A percentile compares a stretch with the other conserved stretches of the same genome.
Evolutionary conservation across 805 yeast species (phyloP).

Genomic region (Danielozyma ontarioensis): DNA sequence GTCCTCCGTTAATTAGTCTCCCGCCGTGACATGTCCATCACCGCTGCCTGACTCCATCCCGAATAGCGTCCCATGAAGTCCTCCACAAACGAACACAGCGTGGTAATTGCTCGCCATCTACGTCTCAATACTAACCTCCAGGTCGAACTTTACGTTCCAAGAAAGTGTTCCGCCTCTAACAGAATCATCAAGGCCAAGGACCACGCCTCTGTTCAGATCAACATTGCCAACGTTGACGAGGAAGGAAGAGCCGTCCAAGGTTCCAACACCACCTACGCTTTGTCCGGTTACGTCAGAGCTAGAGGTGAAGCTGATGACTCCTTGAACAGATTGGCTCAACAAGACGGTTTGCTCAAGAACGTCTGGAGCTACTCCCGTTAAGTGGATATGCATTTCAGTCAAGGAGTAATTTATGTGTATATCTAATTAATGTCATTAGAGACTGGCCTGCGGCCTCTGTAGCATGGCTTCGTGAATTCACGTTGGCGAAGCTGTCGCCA

Average conservation of each 20-base stretch:
- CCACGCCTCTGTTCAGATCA: constrained; percentile 98
- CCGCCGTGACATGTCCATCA: no score
- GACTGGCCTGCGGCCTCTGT: no score
- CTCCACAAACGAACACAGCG: no score
- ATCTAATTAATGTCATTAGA: constrained; percentile 18
- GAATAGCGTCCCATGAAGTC: no score
- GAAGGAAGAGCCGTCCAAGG: constrained; percentile 93
- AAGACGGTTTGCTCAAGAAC: constrained; percentile 95
- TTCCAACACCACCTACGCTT: constrained; percentile 89
- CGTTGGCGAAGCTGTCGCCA: no score
- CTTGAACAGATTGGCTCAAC: constrained; percentile 98
- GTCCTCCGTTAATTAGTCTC: no score
- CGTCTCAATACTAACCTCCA: constrained; percentile 42
- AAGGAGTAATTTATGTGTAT: no score
- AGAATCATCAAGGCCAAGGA: constrained; percentile 99
- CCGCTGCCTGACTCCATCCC: no score
- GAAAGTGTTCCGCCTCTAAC: constrained; percentile 99
- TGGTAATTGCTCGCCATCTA: no score
- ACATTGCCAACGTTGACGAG: constrained; percentile 97
- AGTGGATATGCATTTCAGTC: constrained; percentile 14
- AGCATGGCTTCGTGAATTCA: no score
- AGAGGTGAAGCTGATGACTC: constrained; percentile 99
- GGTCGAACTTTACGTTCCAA: constrained; percentile 99
- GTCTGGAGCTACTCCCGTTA: constrained; percentile 95
- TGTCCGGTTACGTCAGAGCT: constrained; percentile 94